These are phyloP conservation scores for Termitomyces sp. DNA, from an alignment of 768 basidiomycete species.

Conservation along the genomic window DNA sequence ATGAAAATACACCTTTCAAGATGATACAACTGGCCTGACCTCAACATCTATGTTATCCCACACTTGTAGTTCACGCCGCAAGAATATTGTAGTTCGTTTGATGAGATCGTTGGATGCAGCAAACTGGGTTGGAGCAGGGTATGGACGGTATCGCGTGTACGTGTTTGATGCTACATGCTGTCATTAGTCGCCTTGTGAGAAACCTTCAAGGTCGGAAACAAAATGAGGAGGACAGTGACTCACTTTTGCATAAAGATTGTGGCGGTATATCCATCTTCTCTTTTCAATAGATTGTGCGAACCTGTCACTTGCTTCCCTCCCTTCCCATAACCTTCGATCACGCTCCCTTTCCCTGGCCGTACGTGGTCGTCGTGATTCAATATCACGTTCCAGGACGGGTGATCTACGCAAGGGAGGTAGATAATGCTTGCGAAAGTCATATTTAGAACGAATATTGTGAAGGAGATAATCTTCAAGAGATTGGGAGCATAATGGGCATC, in stretches of 20 bases:
- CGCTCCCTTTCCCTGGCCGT: slow-evolving; percentile 41
- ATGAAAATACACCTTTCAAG: slow-evolving; percentile 7
- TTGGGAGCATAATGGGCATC: slow-evolving; percentile 73
- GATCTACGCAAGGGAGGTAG: slow-evolving; percentile 57
- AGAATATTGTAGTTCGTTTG: slow-evolving; percentile 70
- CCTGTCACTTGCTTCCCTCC: slow-evolving; percentile 56
- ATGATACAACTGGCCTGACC: slow-evolving; percentile 32
- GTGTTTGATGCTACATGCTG: slow-evolving; percentile 91
- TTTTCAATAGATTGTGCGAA: slow-evolving; percentile 70
- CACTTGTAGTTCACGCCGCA: slow-evolving; percentile 80
- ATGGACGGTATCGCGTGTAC: slow-evolving; percentile 83
- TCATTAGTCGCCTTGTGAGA: background rate
- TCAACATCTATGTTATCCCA: slow-evolving; percentile 91
- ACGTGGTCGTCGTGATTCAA: slow-evolving; percentile 26
- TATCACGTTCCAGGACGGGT: slow-evolving; percentile 12
- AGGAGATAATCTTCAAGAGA: slow-evolving; percentile 69
- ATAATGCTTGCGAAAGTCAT: slow-evolving; percentile 79
- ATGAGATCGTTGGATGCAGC: slow-evolving; percentile 69
- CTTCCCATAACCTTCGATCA: slow-evolving; percentile 46
- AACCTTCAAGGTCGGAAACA: background rate
- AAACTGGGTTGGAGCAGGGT: slow-evolving; percentile 83
- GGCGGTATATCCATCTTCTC: slow-evolving; percentile 76
- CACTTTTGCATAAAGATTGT: slow-evolving; percentile 83
- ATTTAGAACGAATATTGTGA: slow-evolving; percentile 70
- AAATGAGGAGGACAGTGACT: slow-evolving; percentile 14